phyloP scores from a whole-genome alignment of 495 filamentous ascomycete species.

The Aspergillus panamensis region DNA sequence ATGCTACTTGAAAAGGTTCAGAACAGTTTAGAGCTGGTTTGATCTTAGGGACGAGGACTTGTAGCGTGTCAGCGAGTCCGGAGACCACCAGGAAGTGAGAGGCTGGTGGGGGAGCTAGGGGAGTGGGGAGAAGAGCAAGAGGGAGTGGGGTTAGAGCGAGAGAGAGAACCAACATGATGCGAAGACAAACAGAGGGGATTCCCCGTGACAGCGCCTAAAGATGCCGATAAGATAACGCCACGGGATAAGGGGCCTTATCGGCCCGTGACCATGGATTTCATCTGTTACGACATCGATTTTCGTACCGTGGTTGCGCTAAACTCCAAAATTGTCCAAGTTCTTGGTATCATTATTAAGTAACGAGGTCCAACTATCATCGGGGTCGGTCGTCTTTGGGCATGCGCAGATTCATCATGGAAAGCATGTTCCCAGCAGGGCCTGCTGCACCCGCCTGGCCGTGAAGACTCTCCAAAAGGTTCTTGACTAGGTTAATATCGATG shows the following conservation, averaged over 20 bases:
- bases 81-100: conserved; percentile 4
- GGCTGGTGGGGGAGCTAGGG: conserved; percentile 1
- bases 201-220: background rate
- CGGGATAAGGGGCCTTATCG: conserved; percentile 5
- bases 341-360: background rate
- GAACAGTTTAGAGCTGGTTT: background rate
- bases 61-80: conserved; percentile 5
- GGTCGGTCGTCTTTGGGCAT: conserved; percentile 70
- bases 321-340: background rate
- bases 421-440: conserved; percentile 80
- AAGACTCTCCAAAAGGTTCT: conserved; percentile 88
- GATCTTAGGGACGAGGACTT: conserved; percentile 3
- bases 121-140: conserved; percentile 5
- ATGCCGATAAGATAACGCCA: conserved; percentile 5
- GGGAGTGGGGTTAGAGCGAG: background rate
- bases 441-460: conserved; percentile 81
- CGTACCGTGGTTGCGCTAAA: no score
- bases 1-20: conserved; percentile 8
- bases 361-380: conserved; percentile 8
- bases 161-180: background rate
- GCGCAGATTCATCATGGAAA: conserved; percentile 77
- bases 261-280: background rate
- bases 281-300: no score
- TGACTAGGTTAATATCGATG: conserved; percentile 81
- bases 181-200: no score